phyloP scores from a whole-genome alignment of 2,329 filamentous ascomycete genomes.

The Aspergillus ochraceoroseus region DNA sequence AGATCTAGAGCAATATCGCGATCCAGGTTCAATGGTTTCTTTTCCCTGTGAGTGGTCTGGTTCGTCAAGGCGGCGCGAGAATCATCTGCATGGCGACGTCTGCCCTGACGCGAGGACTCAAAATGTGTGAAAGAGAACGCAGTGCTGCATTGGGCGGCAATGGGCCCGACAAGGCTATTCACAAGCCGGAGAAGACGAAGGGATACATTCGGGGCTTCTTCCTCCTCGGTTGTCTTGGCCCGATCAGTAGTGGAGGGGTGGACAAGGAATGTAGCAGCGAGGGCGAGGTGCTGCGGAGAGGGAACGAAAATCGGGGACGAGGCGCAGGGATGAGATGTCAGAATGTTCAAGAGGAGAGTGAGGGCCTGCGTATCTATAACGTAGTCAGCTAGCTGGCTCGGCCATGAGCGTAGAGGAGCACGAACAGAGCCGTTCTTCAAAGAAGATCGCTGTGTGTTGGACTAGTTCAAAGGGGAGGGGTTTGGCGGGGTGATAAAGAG shows the following conservation, averaged over 20 bases:
- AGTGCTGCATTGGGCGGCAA: slow-evolving; percentile 63
- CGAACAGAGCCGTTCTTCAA: slow-evolving; percentile 69
- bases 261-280: slow-evolving; percentile 75
- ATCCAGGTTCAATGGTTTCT: slow-evolving; percentile 51
- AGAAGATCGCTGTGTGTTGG: slow-evolving; percentile 63
- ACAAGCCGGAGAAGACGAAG: slow-evolving; percentile 66
- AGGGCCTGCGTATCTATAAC: slow-evolving; percentile 54
- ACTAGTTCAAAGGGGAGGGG: slow-evolving; percentile 60
- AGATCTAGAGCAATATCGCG: slow-evolving; percentile 38
- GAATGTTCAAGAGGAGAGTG: slow-evolving; percentile 53
- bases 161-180: slow-evolving; percentile 60
- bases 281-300: slow-evolving; percentile 65
- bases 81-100: slow-evolving; percentile 27
- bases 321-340: slow-evolving; percentile 33
- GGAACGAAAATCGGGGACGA: slow-evolving; percentile 58
- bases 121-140: slow-evolving; percentile 64
- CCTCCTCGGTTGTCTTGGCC: slow-evolving; percentile 56
- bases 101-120: slow-evolving; percentile 31
- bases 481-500: slow-evolving; percentile 51
- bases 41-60: slow-evolving; percentile 40
- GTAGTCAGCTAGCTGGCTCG: slow-evolving; percentile 10
- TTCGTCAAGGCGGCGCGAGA: not conserved
- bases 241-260: slow-evolving; percentile 76
- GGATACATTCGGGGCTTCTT: slow-evolving; percentile 61
- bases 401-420: slow-evolving; percentile 15